phyloP scores from a whole-genome alignment of 2,329 filamentous ascomycete genomes.

The Amphichorda felina region DNA sequence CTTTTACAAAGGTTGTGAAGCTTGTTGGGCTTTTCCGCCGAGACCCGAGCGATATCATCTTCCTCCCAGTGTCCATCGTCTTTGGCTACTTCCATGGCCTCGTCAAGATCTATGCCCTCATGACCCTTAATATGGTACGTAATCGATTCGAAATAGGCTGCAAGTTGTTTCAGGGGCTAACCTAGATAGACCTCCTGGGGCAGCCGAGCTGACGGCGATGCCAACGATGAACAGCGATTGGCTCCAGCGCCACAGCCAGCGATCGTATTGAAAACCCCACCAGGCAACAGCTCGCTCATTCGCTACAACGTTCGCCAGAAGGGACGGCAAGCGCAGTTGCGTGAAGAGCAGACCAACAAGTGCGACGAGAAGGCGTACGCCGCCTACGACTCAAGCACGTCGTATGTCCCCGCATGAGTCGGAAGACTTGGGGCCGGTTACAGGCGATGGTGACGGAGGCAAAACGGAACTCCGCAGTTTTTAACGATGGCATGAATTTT shows the following conservation, averaged over 20 bases:
- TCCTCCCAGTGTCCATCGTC: conserved; percentile 72
- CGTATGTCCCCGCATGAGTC: conserved; percentile 15
- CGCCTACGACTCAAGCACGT: conserved; percentile 23
- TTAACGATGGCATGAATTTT: background rate
- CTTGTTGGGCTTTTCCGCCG: conserved; percentile 75
- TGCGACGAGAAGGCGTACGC: conserved; percentile 18
- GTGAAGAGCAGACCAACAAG: conserved; percentile 4
- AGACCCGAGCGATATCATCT: conserved; percentile 69
- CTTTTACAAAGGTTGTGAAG: conserved; percentile 83
- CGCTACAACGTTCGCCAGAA: conserved; percentile 33
- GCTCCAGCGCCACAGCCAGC: conserved; percentile 31
- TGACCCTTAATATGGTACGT: conserved; percentile 74
- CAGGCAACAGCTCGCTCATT: conserved; percentile 28
- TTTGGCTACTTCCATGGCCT: conserved; percentile 91
- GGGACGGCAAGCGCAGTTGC: conserved; percentile 17
- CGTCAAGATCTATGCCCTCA: conserved; percentile 81
- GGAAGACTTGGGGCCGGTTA: background rate
- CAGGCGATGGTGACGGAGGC: background rate
- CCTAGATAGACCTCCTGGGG: conserved; percentile 76
- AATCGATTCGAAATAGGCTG: conserved; percentile 5
- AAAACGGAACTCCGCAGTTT: background rate
- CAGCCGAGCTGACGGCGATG: conserved; percentile 82
- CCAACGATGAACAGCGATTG: conserved; percentile 65
- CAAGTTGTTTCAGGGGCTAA: conserved; percentile 4
- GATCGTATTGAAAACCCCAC: conserved; percentile 29